phyloP scores from a whole-genome alignment of 2,329 filamentous ascomycete genomes.

The Curvularia hawaiiensis region DNA sequence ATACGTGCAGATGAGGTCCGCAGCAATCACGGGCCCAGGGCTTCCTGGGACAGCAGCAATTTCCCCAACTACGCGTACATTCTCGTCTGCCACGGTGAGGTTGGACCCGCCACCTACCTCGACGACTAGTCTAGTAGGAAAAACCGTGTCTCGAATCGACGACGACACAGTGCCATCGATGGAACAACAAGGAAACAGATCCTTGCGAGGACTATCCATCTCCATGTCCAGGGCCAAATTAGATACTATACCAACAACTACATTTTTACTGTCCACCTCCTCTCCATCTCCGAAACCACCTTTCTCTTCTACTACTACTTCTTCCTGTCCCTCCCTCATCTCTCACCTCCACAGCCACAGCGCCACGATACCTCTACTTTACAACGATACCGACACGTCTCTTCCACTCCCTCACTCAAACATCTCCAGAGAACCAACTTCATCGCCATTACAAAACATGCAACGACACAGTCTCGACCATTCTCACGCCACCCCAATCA shows the following conservation, averaged over 20 bases:
- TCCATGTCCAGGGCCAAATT: not conserved
- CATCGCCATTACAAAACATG: not conserved
- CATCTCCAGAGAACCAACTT: not conserved
- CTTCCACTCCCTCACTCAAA: not conserved
- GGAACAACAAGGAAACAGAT: not conserved
- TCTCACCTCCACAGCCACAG: constrained; percentile 2
- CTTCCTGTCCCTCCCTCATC: not conserved
- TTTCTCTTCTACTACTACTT: not conserved
- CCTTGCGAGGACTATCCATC: constrained; percentile 2
- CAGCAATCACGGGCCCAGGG: constrained; percentile 7
- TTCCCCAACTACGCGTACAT: not conserved
- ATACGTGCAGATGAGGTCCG: constrained; percentile 21
- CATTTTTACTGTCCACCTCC: not conserved
- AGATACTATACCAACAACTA: constrained; percentile 4
- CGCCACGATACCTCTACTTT: not conserved
- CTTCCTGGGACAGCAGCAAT: constrained; percentile 6
- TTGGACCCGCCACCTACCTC: not conserved
- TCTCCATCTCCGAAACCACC: not conserved
- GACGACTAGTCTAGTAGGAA: constrained; percentile 20
- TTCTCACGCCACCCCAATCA: constrained; percentile 1
- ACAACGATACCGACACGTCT: constrained; percentile 11
- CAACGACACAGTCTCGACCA: constrained; percentile 15
- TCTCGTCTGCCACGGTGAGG: not conserved
- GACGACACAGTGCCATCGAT: not conserved
- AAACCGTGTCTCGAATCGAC: not conserved